Evolutionary conservation across 371 early-diverging fungal species (phyloP), one percentile per base, ranked within the genome.

Genomic region (Apophysomyces sp.): DNA sequence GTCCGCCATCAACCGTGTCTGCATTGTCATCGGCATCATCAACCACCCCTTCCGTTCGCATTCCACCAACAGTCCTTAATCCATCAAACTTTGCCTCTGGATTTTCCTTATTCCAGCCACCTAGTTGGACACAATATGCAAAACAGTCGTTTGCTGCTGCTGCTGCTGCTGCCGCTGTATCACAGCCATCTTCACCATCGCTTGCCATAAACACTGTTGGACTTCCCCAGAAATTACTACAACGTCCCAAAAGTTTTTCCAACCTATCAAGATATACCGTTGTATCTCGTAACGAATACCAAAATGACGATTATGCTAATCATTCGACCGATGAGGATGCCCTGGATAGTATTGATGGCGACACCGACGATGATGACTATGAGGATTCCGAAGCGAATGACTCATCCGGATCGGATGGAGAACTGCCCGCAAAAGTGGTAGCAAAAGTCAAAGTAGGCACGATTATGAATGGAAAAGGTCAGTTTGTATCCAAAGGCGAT

Each of bases 391-490:
- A 66, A 0, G 63, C 57, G 1, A 52, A 58, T 26, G 44, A 60
- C 21, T 58, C 57, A 31, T 32, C 62, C 9, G 58, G 9, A 58
- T 27, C 27, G 15, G 65, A 71, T 27, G 34, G 52, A 41, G 62
- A 66, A 21, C 36, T 55, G 15, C 60, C 58, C 1, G 54, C 68
- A 1, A 76, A 80, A 52, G 55, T 80, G 15, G 80, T 80, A 2
- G 80, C 80, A 12, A 72, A 71, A 52, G 63, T 80, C 2, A 77
- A 74, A 32, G 60, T 73, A 53, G 81, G 81, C 41, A 81, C 77
- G 1, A 81, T 81, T 18, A 72, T 81, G 75, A 81, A 81, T 55
- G 78, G 78, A 4, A 76, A 71, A 52, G 81, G 81, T 24, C 77
- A 81, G 57, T 73, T 80, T 61, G 62, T 81, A 4, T 66, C 52